Evolutionary conservation across 2,329 filamentous ascomycete species (phyloP).

Genomic region (Trichophyton rubrum): DNA sequence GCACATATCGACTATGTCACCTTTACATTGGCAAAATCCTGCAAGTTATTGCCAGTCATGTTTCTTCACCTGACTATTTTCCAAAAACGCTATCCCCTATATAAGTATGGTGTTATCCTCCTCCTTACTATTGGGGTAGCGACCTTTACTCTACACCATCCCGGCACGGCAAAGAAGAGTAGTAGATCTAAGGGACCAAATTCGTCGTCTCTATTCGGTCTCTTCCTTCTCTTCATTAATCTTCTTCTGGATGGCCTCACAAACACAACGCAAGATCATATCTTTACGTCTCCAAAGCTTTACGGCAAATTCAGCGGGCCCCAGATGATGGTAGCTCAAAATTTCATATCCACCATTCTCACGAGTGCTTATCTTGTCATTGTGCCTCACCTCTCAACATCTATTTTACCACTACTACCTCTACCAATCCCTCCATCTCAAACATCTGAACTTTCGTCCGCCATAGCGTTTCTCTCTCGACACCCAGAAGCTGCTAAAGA

Average conservation of each 20-base stretch:
- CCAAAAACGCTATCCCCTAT: conserved; percentile 74
- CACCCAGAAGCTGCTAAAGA: conserved; percentile 77
- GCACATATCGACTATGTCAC: conserved; percentile 96
- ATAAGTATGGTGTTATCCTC: conserved; percentile 90
- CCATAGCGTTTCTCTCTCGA: conserved; percentile 63
- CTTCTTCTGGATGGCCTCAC: conserved; percentile 91
- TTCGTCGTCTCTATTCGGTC: conserved; percentile 54
- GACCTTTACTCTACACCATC: conserved; percentile 80
- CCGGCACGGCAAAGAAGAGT: conserved; percentile 48
- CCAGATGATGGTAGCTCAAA: conserved; percentile 99
- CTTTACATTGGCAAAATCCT: conserved; percentile 92
- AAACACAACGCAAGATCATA: conserved; percentile 92
- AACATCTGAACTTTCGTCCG: conserved; percentile 66
- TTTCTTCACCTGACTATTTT: conserved; percentile 88
- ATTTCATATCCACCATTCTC: conserved; percentile 68
- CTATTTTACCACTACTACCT: conserved; percentile 55
- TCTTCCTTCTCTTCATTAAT: conserved; percentile 76
- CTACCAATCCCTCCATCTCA: conserved; percentile 44
- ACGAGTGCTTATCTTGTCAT: conserved; percentile 65
- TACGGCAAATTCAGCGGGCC: conserved; percentile 76
- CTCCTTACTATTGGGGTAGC: conserved; percentile 87
- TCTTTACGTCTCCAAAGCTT: conserved; percentile 52
- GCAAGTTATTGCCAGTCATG: conserved; percentile 99
- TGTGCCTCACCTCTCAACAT: conserved; percentile 62
- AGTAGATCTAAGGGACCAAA: conserved; percentile 40